Evolutionary conservation across 345 rosid genomes (phyloP).

Genomic region (Sonneratia alba): DNA sequence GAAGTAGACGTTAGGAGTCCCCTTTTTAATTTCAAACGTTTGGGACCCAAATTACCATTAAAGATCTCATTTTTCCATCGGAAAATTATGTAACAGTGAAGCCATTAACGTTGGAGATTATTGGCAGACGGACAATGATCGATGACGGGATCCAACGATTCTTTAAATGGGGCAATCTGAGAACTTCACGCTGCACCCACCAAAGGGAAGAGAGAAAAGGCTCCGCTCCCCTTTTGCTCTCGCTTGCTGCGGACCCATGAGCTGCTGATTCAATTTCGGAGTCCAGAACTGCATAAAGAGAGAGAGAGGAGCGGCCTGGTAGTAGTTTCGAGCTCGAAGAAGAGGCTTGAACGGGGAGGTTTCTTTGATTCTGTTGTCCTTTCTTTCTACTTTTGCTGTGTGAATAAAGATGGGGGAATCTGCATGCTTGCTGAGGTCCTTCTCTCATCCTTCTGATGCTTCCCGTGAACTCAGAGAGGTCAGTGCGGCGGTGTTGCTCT

Average conservation of each 20-base stretch:
- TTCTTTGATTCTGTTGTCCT: neutral
- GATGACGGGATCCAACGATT: neutral
- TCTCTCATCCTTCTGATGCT: conserved; percentile 69
- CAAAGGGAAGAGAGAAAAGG: neutral
- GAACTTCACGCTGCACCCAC: neutral
- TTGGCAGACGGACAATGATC: neutral
- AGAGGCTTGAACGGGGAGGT: neutral
- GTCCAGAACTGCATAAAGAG: neutral
- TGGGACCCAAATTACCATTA: conserved; percentile 13
- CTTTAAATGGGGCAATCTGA: neutral
- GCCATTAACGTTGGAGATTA: neutral
- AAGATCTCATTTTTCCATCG: neutral
- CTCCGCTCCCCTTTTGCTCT: neutral
- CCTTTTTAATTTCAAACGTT: conserved; percentile 2
- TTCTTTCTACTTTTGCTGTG: neutral
- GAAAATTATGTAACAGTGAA: neutral
- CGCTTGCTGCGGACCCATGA: neutral
- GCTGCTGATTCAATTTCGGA: neutral
- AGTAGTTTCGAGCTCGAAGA: neutral
- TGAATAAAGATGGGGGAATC: conserved; percentile 44
- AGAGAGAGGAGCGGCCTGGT: neutral
- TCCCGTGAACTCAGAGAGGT: conserved; percentile 53
- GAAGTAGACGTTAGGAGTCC: conserved; percentile 31
- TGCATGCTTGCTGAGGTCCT: conserved; percentile 58
- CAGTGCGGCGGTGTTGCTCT: conserved; percentile 6